Conservation (phyloP, 225 moss, liverwort and hornwort species). For the Straminergon stramineum region DNA sequence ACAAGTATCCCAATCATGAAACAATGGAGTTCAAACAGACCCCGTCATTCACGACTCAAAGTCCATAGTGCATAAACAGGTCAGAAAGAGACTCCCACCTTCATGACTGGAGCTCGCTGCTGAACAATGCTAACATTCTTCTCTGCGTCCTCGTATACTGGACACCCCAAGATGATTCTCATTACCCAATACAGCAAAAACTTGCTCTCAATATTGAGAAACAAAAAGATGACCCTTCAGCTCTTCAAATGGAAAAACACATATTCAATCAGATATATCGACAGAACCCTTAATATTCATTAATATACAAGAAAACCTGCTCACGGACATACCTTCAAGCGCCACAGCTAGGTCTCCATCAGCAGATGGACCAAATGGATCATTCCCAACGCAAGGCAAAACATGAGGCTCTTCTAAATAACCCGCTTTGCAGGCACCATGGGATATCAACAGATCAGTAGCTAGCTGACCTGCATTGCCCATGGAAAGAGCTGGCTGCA, state of each 20-base stretch:
- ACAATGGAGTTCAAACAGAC: not conserved
- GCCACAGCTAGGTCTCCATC: constrained; percentile 70
- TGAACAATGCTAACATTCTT: constrained; percentile 58
- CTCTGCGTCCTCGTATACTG: constrained; percentile 62
- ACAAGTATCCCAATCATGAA: not conserved
- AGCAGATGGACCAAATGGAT: constrained; percentile 72
- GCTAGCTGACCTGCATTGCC: constrained; percentile 96
- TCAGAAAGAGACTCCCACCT: constrained; percentile 24
- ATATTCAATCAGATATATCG: not conserved
- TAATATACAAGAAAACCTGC: not conserved
- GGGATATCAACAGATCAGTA: constrained; percentile 66
- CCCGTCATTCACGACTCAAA: not conserved
- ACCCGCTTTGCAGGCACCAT: constrained; percentile 50
- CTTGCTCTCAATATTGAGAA: not conserved
- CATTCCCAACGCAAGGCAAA: constrained; percentile 87
- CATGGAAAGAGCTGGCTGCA: constrained; percentile 86
- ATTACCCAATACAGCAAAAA: not conserved
- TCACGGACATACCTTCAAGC: constrained; percentile 53
- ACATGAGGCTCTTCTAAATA: constrained; percentile 81
- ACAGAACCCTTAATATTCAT: not conserved
- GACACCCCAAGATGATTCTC: not conserved
- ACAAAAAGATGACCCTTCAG: not conserved
- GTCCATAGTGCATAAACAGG: not conserved
- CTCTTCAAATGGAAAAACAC: not conserved
- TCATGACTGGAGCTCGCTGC: constrained; percentile 83